phyloP scores from a whole-genome alignment of 140 eudicot species.

The Stevia rebaudiana region DNA sequence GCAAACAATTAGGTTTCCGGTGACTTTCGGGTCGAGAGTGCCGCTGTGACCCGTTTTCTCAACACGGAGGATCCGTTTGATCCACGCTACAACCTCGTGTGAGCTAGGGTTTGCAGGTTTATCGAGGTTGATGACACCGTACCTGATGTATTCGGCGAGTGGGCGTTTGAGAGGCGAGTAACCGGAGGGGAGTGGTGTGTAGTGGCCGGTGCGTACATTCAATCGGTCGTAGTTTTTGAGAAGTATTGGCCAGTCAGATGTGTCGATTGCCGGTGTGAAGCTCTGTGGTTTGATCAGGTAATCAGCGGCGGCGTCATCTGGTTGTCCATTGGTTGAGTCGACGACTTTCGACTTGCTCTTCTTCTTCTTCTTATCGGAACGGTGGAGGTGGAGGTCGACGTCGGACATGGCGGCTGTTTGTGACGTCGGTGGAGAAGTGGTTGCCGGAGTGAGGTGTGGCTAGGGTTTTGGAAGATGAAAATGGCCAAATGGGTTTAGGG shows the following conservation, averaged over 20 bases:
- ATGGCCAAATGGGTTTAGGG: constrained; percentile 38
- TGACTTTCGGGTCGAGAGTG: constrained; percentile 84
- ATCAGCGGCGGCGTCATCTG: constrained; percentile 26
- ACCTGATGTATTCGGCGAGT: constrained; percentile 60
- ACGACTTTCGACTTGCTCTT: constrained; percentile 26
- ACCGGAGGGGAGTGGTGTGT: constrained; percentile 84
- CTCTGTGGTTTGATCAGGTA: constrained; percentile 64
- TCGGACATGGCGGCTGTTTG: constrained; percentile 48
- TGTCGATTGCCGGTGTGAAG: constrained; percentile 59
- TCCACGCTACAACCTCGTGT: constrained; percentile 93
- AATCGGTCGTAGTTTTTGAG: constrained; percentile 71
- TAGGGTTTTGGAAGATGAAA: constrained; percentile 29
- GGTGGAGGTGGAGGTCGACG: constrained; percentile 36
- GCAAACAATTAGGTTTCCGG: constrained; percentile 76
- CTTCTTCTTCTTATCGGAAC: constrained; percentile 62
- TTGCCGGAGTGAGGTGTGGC: constrained; percentile 22
- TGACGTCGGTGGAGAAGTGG: constrained; percentile 17
- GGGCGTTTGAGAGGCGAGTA: constrained; percentile 81
- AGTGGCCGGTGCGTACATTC: constrained; percentile 80
- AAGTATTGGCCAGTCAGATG: constrained; percentile 79
- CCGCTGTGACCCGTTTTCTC: constrained; percentile 87
- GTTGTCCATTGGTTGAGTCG: constrained; percentile 1
- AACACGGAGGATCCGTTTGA: constrained; percentile 69
- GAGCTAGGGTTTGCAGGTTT: constrained; percentile 88
- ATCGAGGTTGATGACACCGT: constrained; percentile 75